Base-by-base conservation (phyloP, 495 filamentous ascomycete genomes). In the Penicillium dipodomyicola region DNA sequence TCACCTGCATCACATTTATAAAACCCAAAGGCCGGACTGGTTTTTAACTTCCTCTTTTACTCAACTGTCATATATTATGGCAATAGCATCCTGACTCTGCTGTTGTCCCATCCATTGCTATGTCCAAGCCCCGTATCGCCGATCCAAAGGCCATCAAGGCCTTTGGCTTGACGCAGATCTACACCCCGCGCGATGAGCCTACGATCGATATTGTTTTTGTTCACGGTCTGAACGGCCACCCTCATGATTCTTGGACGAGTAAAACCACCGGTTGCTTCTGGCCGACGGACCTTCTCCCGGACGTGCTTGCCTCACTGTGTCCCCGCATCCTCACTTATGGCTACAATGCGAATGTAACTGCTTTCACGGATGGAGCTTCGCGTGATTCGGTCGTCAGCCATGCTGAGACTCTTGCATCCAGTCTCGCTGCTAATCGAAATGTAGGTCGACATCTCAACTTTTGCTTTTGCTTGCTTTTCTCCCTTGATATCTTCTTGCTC, bases 181-280 rank as follows among this genome's bases (percentile, higher is more conserved):
- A 87, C 67, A 59, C 70, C 44, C 82, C 86, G 39, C 81, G 61
- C 47, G 65, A 68, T 14, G 63, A 63, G 46, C 68, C 72, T 30
- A 67, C 67, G 7, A 71, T 77, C 9, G 74, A 77, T 63, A 84
- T 91, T 35, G 85, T 91, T 11, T 82, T 91, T 45, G 89, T 96
- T 40, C 91, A 96, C 67, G 91, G 91, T 49, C 76, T 96, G 29
- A 92, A 92, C 62, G 91, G 91, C 20, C 79, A 90, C 52, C 88
- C 90, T 1, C 72, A 85, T 25, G 80, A 82, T 52, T 89, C 88
- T 44, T 96, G 91, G 91, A 87, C 86, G 15, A 80, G 82, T 37
- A 79, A 78, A 47, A 76, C 79, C 41, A 77, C 81, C 39, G 82
- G 82, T 41, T 80, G 84, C 39, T 90, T 89, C 73, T 94, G 91